These are phyloP conservation scores for Glaciozyma antarctica DNA, from an alignment of 768 basidiomycete species.

Conservation along the genomic window DNA sequence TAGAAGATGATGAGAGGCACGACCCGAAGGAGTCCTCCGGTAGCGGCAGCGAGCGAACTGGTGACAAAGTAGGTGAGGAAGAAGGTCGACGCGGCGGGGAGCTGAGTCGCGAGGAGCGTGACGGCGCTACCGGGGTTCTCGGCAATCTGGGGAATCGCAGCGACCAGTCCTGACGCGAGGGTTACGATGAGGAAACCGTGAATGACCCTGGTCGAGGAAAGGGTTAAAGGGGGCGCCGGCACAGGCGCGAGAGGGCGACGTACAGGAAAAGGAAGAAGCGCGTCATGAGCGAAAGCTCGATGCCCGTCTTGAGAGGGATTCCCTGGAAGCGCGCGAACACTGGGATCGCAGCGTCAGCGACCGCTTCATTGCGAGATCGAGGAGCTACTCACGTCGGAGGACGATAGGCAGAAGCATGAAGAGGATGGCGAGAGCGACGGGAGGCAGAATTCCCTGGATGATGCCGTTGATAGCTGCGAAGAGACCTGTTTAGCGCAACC, in stretches of 20 bases:
- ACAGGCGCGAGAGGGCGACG: constrained; percentile 50
- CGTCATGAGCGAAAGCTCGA: constrained; percentile 86
- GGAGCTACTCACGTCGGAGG: constrained; percentile 50
- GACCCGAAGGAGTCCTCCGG: constrained; percentile 68
- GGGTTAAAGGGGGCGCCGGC: constrained; percentile 15
- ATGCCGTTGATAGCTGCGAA: constrained; percentile 57
- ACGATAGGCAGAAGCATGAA: constrained; percentile 83
- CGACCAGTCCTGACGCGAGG: constrained; percentile 68
- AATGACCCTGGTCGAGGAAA: constrained; percentile 41
- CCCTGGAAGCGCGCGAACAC: constrained; percentile 80
- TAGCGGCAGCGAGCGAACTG: constrained; percentile 54
- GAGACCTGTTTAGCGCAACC: too few relatives aligned
- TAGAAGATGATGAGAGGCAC: constrained; percentile 74
- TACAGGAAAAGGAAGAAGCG: constrained; percentile 87
- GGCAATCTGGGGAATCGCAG: constrained; percentile 51
- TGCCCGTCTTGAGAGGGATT: constrained; percentile 66
- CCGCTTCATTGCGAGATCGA: too few relatives aligned
- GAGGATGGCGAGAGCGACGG: constrained; percentile 74
- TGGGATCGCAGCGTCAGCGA: constrained; percentile 6
- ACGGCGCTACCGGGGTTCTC: constrained; percentile 63
- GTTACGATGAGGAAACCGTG: constrained; percentile 91
- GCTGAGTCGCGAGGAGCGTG: constrained; percentile 58
- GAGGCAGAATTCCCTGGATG: constrained; percentile 78
- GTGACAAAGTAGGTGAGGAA: constrained; percentile 69
- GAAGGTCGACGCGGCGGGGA: constrained; percentile 78